Evolutionary conservation across 306 rosid species (phyloP).

Genomic region (Arachis hypogaea): DNA sequence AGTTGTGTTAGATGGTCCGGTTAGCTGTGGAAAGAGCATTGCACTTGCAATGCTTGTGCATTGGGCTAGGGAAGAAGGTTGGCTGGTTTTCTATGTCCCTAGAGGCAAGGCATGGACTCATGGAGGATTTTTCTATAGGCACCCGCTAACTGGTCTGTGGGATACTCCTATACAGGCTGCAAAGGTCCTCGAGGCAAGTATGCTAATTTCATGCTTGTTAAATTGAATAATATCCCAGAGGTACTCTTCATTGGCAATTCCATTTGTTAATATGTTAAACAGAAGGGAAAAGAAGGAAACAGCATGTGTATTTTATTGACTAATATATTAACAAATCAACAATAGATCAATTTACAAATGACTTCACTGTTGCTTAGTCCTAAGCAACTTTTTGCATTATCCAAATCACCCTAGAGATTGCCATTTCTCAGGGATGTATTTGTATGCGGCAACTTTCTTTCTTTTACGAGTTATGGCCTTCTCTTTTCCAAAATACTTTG

Average conservation of each 20-base stretch:
- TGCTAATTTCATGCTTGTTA: slow-evolving; percentile 1
- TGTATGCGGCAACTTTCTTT: background rate
- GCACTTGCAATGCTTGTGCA: slow-evolving; percentile 93
- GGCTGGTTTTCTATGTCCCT: slow-evolving; percentile 96
- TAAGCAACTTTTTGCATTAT: background rate
- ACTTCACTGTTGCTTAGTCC: background rate
- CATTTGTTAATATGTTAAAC: slow-evolving; percentile 2
- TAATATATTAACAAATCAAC: background rate
- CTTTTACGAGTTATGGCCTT: background rate
- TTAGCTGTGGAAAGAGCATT: slow-evolving; percentile 90
- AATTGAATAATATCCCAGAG: slow-evolving; percentile 8
- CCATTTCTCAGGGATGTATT: background rate
- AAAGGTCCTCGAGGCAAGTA: slow-evolving; percentile 76
- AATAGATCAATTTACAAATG: background rate
- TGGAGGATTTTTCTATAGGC: slow-evolving; percentile 81
- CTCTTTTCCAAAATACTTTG: background rate
- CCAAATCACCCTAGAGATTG: background rate
- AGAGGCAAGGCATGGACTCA: slow-evolving; percentile 85
- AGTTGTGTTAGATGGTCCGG: slow-evolving; percentile 88
- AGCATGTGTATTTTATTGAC: slow-evolving; percentile 5
- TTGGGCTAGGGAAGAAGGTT: slow-evolving; percentile 98
- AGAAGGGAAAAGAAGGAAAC: slow-evolving; percentile 7
- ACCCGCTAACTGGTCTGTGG: slow-evolving; percentile 78
- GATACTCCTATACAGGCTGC: slow-evolving; percentile 94
- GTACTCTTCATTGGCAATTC: slow-evolving; percentile 1